Conservation (phyloP, 768 basidiomycete genomes). For the Podaxis sp. region DNA sequence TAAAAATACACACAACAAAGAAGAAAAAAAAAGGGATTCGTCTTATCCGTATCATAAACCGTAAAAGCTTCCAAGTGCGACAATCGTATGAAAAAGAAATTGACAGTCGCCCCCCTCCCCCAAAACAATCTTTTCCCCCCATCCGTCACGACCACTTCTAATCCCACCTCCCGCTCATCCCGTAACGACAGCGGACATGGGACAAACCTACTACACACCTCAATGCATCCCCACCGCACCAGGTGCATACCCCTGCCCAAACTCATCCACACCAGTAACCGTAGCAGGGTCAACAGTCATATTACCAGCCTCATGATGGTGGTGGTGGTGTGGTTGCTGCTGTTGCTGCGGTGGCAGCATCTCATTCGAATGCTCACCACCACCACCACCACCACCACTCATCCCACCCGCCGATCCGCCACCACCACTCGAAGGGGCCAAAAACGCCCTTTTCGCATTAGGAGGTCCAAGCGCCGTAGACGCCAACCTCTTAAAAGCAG, state of each 20-base stretch:
- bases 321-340: neutral
- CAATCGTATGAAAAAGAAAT: neutral
- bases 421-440: neutral
- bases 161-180: neutral
- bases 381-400: no score
- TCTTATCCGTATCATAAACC: neutral
- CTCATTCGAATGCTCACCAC: neutral
- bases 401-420: no score
- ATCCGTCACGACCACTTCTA: neutral
- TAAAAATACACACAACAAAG: neutral
- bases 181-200: neutral
- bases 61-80: neutral
- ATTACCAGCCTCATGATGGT: neutral
- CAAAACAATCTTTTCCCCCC: neutral
- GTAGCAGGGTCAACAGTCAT: neutral
- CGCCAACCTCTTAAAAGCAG: conserved; percentile 69
- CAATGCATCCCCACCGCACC: neutral
- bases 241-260: neutral
- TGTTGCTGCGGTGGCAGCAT: neutral
- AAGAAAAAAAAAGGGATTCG: neutral
- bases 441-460: conserved; percentile 38
- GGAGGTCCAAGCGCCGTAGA: conserved; percentile 68
- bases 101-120: neutral
- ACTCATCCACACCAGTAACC: neutral
- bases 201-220: neutral